Base-by-base conservation (phyloP, 2,329 filamentous ascomycete species). In the Ophiocordyceps australis region DNA sequence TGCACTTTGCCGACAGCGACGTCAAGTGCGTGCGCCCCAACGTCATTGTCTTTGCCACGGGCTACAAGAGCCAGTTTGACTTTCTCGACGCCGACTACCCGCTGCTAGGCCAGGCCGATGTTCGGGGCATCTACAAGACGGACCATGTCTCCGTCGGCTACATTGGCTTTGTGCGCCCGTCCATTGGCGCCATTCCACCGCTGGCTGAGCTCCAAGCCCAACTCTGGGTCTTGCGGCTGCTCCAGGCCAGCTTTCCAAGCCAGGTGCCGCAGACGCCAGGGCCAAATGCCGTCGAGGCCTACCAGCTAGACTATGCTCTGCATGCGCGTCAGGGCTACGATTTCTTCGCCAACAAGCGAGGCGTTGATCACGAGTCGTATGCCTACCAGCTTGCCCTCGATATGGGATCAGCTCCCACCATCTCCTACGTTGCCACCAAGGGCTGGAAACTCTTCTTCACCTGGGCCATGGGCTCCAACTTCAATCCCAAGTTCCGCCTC, bases 71-170 rank as follows among this genome's bases (percentile, higher is more conserved):
- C 14, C 37, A 40, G 3, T 58, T 62, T 23, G 37, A 35, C 0
- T 62, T 60, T 33, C 38, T 62, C 7, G 35, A 42, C 10, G 32
- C 36, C 1, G 35, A 35, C 2, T 59, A 57, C 28, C 55, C 61
- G 0, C 47, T 43, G 5, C 54, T 61, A 6, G 42, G 55, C 24
- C 55, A 66, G 24, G 44, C 54, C 13, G 55, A 59, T 31, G 57
- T 69, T 10, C 57, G 64, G n/a, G 50, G 58, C 12, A 51, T 74
- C 24, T 71, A 69, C 40, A 47, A 43, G 15, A 28, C 37, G 4
- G 41, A 40, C 4, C 47, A 57, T 18, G 41, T 52, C 2, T 45
- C 45, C 0, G 34, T 60, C 0, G 55, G 46, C 3, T 62, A 55
- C 33, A 55, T 62, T 25, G 58, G 59, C 7, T 62, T 61, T 28